Evolutionary conservation across 1,284 basidiomycete genomes (phyloP).

Genomic region (Trichosporon ovoides): DNA sequence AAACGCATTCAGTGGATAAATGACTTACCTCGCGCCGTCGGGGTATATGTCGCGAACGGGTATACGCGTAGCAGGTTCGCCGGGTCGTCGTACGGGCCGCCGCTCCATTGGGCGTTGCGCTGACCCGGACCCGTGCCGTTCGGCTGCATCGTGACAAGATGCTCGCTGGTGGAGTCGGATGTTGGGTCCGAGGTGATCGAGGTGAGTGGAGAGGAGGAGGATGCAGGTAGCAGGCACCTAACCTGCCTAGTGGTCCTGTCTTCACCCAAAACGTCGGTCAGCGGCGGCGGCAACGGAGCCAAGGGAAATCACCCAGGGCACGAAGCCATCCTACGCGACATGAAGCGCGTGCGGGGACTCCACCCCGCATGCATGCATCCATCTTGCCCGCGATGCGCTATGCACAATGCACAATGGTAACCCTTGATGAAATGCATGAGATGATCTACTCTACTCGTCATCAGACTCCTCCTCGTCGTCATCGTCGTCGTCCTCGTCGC

Average conservation of each 20-base stretch:
- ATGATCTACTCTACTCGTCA: slow-evolving; percentile 16
- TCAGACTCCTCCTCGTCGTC: slow-evolving; percentile 35
- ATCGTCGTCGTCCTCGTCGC: slow-evolving; percentile 38
- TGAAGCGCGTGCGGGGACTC: slow-evolving; percentile 3
- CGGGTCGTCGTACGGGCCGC: slow-evolving; percentile 29
- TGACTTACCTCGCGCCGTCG: slow-evolving; percentile 44
- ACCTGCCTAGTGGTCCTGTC: no score
- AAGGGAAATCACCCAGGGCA: neutral
- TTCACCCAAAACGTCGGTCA: neutral
- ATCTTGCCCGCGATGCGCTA: neutral
- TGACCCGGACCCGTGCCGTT: slow-evolving; percentile 3
- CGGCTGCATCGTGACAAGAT: neutral
- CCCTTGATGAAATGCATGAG: slow-evolving; percentile 13
- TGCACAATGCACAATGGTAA: no score
- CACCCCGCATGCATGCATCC: neutral
- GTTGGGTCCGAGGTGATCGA: slow-evolving; percentile 2
- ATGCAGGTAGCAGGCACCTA: neutral
- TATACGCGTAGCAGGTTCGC: slow-evolving; percentile 39
- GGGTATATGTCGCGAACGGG: slow-evolving; percentile 46
- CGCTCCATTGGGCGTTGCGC: slow-evolving; percentile 4
- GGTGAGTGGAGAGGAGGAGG: neutral
- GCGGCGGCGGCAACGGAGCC: neutral
- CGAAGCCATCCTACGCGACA: neutral
- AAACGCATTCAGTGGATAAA: neutral
- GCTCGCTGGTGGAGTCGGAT: neutral